Evolutionary conservation across 108 stramenopile species (phyloP), one percentile per base, ranked within the genome.

Genomic region (Pseudonitzschia multiseries): DNA sequence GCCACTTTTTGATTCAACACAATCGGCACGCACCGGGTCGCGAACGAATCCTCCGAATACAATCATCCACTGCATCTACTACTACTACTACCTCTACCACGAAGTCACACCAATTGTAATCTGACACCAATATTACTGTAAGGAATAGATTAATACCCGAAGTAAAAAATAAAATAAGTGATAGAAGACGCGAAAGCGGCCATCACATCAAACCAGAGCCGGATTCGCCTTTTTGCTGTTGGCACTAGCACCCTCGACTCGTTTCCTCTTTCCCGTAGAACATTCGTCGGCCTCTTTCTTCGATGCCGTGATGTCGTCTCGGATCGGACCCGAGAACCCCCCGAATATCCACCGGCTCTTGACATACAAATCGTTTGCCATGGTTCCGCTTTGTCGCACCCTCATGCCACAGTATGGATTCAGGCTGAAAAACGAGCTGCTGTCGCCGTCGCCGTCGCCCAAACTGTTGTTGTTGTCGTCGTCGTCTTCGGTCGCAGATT

Each of bases 301-400:
- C 46, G 46, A 62, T 81, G 66, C 40, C n/a, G 33, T 43, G 27
- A 36, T 6, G 6, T 67, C 43, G 36, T 56, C 48, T 46, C 24
- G 53, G 24, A 17, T 0, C 12, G 57, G 71, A 44, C 65, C 74
- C 29, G 91, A 82, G 13, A 89, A 70, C 0, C 94, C 92, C 40
- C 91, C 89, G 68, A 90, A 70, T 28, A 96, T 87, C 90, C 90
- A 96, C 29, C 89, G 79, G 65, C 82, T 91, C 73, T 93, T 96
- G 28, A 96, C 92, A 74, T 79, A 96, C 51, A 96, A 48, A 83
- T 96, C 94, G 71, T 96, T 96, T 28, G 89, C 94, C 90, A 96
- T 92, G 12, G 89, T 96, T 46, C 94, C 94, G 67, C 86, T 89
- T 71, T 96, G 94, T 54, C 94, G 80, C 6, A 96, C 89, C 20